Conservation (phyloP, 805 yeast species). For the Candida michaelii region DNA sequence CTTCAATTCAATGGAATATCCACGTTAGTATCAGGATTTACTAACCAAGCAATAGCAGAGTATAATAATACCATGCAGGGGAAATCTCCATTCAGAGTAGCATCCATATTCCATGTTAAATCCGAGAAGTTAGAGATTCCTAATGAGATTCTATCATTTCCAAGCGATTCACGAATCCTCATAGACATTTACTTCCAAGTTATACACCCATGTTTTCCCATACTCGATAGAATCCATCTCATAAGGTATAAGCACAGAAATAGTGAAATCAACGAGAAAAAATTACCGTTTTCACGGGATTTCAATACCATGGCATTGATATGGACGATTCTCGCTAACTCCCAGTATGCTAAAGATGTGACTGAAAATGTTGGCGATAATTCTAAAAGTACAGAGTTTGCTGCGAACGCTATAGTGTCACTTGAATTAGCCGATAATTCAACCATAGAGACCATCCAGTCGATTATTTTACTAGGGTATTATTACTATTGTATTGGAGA, state of each 20-base stretch:
- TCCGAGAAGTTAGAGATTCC: neutral
- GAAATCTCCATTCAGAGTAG: neutral
- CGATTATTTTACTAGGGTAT: neutral
- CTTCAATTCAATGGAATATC: neutral
- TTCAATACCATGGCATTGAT: neutral
- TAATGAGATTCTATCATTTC: neutral
- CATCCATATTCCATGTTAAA: neutral
- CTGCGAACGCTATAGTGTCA: neutral
- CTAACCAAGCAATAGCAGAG: neutral
- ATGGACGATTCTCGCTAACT: neutral
- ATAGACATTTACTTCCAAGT: neutral
- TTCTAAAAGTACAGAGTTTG: neutral
- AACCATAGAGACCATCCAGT: slow-evolving; percentile 2
- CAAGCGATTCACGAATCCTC: neutral
- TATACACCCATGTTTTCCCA: neutral
- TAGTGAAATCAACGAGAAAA: neutral
- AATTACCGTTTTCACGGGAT: neutral
- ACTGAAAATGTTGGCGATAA: neutral
- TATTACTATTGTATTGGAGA: neutral
- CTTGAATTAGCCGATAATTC: neutral
- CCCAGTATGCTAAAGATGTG: neutral
- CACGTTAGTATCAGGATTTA: neutral
- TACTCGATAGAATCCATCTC: neutral
- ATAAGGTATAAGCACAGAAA: neutral
- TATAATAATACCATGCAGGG: neutral